Base-by-base conservation (phyloP, 2,329 filamentous ascomycete genomes). In the Clonostachys rhizophaga region DNA sequence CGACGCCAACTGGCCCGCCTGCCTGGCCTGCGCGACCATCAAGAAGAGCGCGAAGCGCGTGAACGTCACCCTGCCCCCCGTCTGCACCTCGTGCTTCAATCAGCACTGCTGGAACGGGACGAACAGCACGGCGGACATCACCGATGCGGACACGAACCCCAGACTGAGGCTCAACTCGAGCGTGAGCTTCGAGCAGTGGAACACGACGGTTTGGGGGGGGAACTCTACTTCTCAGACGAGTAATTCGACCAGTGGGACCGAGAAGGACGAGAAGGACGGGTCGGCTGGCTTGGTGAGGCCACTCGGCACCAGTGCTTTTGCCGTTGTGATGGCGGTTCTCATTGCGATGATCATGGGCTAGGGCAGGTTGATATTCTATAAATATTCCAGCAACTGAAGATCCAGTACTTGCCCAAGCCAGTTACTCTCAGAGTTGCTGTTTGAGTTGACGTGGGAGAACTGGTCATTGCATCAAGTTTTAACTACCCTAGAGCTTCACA, bases 11-110 rank as follows among this genome's bases (percentile, higher is more conserved):
- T 96, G 90, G 90, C 75, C 84, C 0, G 75, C 81, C 0, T 96
- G 91, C 55, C 82, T 92, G 2, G 89, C 84, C 2, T 96, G 91
- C 62, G 90, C 90, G 1, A 81, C 91, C 6, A 72, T 95, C 10
- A 80, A 75, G 46, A 77, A 89, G 34, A 87, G 83, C 44, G 72
- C 90, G 48, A 70, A 79, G 48, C 50, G 60, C 0, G 7, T 53
- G 5, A 42, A 44, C 5, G 47, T 56, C 2, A 45, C 54, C 2
- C 4, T 55, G 5, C 59, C 59, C 1, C 45, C 33, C 4, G 52
- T 60, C 20, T 62, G 59, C 40, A 47, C 49, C 10, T 35, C 54
- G 17, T 62, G 59, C 11, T 62, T 62, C 47, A 16, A 51, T 10
- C 46, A 40, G 5, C 58, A 61, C 36, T 61, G 58, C 18, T 61